These are phyloP conservation scores for Saccharomycopsis phalli DNA, from an alignment of 1,139 yeast genomes.

Conservation along the genomic window DNA sequence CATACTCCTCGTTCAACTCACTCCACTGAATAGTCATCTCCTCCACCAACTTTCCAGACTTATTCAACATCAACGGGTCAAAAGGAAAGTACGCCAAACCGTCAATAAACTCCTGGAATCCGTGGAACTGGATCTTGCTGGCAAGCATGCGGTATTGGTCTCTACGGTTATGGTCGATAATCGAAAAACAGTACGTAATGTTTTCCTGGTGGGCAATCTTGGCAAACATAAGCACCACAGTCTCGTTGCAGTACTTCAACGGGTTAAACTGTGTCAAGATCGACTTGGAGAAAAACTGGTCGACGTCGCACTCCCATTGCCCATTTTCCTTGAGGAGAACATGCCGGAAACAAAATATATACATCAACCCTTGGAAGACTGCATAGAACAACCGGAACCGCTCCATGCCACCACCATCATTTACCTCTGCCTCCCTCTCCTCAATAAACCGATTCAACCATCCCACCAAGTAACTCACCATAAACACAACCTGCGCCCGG, in stretches of 20 bases:
- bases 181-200: conserved; percentile 87
- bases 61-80: conserved; percentile 77
- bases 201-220: conserved; percentile 84
- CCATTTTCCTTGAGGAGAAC: conserved; percentile 24
- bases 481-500: conserved; percentile 13
- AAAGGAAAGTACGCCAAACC: conserved; percentile 92
- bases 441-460: conserved; percentile 21
- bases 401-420: conserved; percentile 20
- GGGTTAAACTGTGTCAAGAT: conserved; percentile 90
- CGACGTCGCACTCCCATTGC: conserved; percentile 76
- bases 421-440: conserved; percentile 18
- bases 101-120: conserved; percentile 72
- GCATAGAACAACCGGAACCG: conserved; percentile 83
- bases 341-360: conserved; percentile 35
- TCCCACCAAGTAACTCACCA: conserved; percentile 8
- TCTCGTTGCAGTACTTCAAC: conserved; percentile 83
- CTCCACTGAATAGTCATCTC: conserved; percentile 78
- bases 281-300: conserved; percentile 78
- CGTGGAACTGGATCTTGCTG: conserved; percentile 16
- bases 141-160: conserved; percentile 32
- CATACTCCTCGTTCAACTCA: conserved; percentile 29
- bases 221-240: conserved; percentile 91
- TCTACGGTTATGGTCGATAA: conserved; percentile 82
- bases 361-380: conserved; percentile 84
- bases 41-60: conserved; percentile 44